A percentile compares a stretch with the other conserved stretches of the same genome.
phyloP scores from a whole-genome alignment of 768 basidiomycete species.

The Arthromyces matolae region DNA sequence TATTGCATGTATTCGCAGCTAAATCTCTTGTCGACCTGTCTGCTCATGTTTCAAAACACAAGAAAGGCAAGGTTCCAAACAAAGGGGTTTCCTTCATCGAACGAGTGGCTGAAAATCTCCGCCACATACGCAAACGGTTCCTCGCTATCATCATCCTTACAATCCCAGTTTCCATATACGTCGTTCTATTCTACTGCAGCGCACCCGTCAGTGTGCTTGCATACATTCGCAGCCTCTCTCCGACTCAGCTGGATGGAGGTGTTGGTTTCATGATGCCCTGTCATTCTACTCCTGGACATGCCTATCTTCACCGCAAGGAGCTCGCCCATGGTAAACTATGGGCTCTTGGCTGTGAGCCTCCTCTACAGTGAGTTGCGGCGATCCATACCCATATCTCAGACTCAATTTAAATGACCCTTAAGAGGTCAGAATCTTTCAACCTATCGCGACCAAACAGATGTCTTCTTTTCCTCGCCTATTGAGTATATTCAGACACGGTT shows the following conservation, averaged over 20 bases:
- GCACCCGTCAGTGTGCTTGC: constrained; percentile 77
- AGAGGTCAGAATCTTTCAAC: constrained; percentile 48
- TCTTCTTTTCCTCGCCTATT: constrained; percentile 74
- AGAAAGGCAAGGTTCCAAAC: not conserved
- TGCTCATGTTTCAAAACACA: constrained; percentile 2
- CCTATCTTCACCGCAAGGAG: constrained; percentile 74
- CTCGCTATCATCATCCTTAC: constrained; percentile 47
- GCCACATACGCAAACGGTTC: constrained; percentile 33
- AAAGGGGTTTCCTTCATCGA: not conserved
- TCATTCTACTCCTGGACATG: constrained; percentile 92
- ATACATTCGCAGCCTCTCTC: constrained; percentile 56
- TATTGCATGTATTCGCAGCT: constrained; percentile 76
- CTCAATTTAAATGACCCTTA: constrained; percentile 10
- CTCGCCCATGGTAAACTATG: constrained; percentile 63
- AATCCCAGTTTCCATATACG: constrained; percentile 63
- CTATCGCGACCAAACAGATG: constrained; percentile 78
- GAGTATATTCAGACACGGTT: constrained; percentile 66
- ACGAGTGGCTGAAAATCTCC: constrained; percentile 10
- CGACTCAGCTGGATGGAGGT: constrained; percentile 40
- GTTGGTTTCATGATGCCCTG: constrained; percentile 93
- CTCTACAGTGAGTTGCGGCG: constrained; percentile 58
- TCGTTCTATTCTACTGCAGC: constrained; percentile 70
- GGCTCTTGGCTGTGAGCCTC: constrained; percentile 93
- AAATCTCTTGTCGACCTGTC: constrained; percentile 60
- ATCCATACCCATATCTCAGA: not conserved